These are phyloP conservation scores for Fraxinus xanthoxyloides DNA, from an alignment of 305 asterid species.

Conservation along the genomic window DNA sequence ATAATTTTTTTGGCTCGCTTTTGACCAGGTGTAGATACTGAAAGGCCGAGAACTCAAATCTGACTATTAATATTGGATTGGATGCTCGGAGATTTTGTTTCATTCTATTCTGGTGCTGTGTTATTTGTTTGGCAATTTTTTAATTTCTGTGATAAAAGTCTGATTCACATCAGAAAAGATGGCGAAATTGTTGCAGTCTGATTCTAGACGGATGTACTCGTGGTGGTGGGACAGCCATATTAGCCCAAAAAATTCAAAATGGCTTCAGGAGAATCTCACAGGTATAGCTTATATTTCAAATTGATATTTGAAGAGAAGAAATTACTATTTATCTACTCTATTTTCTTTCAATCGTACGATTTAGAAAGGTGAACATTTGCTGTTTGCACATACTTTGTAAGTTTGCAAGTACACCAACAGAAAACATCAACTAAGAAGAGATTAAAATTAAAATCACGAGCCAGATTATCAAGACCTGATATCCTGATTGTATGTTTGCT, in stretches of 20 bases:
- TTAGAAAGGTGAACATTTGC: background rate
- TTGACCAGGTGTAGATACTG: conserved; percentile 30
- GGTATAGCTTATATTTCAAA: conserved; percentile 40
- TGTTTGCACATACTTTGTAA: background rate
- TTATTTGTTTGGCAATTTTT: conserved; percentile 10
- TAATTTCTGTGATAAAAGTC: conserved; percentile 17
- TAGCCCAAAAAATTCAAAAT: conserved; percentile 96
- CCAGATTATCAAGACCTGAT: background rate
- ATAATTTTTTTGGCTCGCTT: conserved; percentile 13
- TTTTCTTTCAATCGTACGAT: background rate
- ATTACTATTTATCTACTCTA: background rate
- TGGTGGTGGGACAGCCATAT: conserved; percentile 99
- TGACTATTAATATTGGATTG: conserved; percentile 41
- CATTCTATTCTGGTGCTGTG: background rate
- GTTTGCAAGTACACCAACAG: background rate
- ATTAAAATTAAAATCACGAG: background rate
- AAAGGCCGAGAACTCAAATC: conserved; percentile 41
- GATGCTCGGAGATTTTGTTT: conserved; percentile 22
- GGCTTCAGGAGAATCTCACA: conserved; percentile 99
- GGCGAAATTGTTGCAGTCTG: conserved; percentile 62
- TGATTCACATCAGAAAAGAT: conserved; percentile 33
- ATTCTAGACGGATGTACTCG: conserved; percentile 85
- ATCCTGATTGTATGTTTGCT: background rate
- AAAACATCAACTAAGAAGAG: background rate
- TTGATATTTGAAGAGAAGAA: background rate